Evolutionary conservation across 345 rosid species (phyloP), one percentile per base, ranked within the genome.

Genomic region (Populus davidiana): DNA sequence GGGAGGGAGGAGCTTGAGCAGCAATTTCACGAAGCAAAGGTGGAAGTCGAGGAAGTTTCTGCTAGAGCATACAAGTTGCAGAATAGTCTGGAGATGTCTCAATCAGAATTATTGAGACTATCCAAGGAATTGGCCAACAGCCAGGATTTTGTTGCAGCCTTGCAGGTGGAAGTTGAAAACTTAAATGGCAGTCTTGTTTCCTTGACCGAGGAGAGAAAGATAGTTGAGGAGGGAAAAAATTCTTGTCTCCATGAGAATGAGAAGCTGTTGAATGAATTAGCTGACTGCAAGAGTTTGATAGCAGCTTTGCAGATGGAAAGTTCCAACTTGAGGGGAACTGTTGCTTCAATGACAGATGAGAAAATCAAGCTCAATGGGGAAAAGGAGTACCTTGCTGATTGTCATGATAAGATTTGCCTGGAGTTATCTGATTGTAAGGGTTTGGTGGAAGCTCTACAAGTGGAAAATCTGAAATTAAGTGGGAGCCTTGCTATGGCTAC

Each of bases 91-190:
- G 92, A 88, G 85, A 86, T 74, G 75, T 88, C 92, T 52, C 81
- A 81, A 61, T 82, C 82, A 75, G 83, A 89, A 62, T 73, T 80
- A 65, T 71, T 80, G n/a, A 85, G 61, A 61, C 77, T 86, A 61
- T 79, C 86, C 47, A 73, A 70, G 76, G 96, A 89, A 85, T 77
- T 88, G 73, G 83, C 84, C 66, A 83, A 86, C 75, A 85, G 75
- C 82, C 87, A 87, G 83, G 82, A 79, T 79, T 67, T 79, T 69
- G 83, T 78, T 52, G 85, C 81, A 16, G 64, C 83, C 36, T 77
- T 91, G 66, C 88, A 81, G 78, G 80, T 78, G 79, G 93, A 90
- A 84, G 91, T 89, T 79, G 89, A 87, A 78, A 85, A 78, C 71
- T 80, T 94, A 77, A 82, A 86, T 59, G 83, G 67, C 36, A 43